Conservation (phyloP, 2,329 filamentous ascomycete species). For the Fusarium musae region DNA sequence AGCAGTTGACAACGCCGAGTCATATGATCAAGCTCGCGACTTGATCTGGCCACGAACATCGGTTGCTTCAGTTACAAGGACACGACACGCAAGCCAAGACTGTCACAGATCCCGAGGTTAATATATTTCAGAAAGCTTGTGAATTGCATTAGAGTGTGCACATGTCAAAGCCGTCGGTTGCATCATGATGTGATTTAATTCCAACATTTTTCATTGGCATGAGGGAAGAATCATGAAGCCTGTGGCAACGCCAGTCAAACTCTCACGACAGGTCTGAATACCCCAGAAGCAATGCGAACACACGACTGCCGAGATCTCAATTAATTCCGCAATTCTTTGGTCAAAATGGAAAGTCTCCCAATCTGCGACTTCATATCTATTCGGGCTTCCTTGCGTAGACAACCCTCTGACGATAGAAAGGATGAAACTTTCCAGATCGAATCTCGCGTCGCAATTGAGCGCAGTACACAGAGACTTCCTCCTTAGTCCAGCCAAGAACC, state of each 20-base stretch:
- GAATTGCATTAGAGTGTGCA: too few relatives aligned
- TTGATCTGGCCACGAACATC: background rate
- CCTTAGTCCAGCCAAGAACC: constrained; percentile 51
- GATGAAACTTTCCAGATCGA: constrained; percentile 43
- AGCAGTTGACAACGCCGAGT: background rate
- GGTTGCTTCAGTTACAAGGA: background rate
- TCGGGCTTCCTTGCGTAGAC: constrained; percentile 39
- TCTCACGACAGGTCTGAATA: too few relatives aligned
- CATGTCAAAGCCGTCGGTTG: background rate
- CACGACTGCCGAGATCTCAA: too few relatives aligned
- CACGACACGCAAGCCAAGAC: background rate
- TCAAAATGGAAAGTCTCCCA: too few relatives aligned
- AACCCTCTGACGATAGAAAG: constrained; percentile 45
- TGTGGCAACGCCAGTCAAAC: too few relatives aligned
- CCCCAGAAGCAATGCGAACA: too few relatives aligned
- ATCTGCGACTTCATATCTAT: too few relatives aligned
- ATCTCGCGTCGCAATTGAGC: constrained; percentile 50
- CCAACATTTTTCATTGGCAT: too few relatives aligned
- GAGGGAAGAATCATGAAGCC: too few relatives aligned
- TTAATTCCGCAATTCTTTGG: too few relatives aligned
- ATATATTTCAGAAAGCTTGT: background rate
- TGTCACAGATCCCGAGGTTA: constrained; percentile 2
- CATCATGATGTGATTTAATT: background rate
- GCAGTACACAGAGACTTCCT: constrained; percentile 50
- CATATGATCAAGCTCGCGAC: background rate